These are phyloP conservation scores for Arachis hypogaea DNA, from an alignment of 306 rosid genomes.

Conservation along the genomic window DNA sequence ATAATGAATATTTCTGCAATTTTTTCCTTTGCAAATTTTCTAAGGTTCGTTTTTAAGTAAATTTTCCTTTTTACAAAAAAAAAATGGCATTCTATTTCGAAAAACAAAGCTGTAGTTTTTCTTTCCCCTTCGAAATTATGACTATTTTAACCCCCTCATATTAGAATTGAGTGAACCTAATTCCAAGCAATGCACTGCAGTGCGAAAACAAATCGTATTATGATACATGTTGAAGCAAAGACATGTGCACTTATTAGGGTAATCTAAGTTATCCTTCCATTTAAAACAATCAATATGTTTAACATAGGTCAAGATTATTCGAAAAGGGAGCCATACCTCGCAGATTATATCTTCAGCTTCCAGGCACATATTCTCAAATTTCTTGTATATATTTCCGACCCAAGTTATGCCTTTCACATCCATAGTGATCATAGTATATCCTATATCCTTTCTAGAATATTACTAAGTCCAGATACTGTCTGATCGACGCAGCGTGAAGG, in stretches of 20 bases:
- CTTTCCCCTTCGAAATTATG: not conserved
- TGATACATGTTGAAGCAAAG: not conserved
- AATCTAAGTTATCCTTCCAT: not conserved
- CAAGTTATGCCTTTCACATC: slow-evolving; percentile 78
- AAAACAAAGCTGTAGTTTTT: slow-evolving; percentile 9
- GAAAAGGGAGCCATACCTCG: slow-evolving; percentile 57
- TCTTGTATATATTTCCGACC: slow-evolving; percentile 81
- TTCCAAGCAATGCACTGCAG: too few relatives aligned
- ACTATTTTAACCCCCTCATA: not conserved
- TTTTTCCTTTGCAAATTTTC: not conserved
- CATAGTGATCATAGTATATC: slow-evolving; percentile 51
- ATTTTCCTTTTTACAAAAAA: not conserved
- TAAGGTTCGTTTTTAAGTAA: not conserved
- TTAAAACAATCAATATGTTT: slow-evolving; percentile 6
- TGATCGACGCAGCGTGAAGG: not conserved
- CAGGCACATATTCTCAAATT: slow-evolving; percentile 84
- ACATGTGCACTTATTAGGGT: not conserved
- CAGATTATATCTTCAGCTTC: slow-evolving; percentile 81
- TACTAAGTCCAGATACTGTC: slow-evolving; percentile 26
- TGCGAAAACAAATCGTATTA: not conserved
- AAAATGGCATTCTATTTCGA: not conserved
- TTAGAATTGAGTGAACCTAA: too few relatives aligned
- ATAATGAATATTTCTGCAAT: not conserved
- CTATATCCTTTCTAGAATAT: slow-evolving; percentile 20
- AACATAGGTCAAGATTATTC: slow-evolving; percentile 21